phyloP scores from a whole-genome alignment of 306 rosid species.

The Ziziphus jujuba region DNA sequence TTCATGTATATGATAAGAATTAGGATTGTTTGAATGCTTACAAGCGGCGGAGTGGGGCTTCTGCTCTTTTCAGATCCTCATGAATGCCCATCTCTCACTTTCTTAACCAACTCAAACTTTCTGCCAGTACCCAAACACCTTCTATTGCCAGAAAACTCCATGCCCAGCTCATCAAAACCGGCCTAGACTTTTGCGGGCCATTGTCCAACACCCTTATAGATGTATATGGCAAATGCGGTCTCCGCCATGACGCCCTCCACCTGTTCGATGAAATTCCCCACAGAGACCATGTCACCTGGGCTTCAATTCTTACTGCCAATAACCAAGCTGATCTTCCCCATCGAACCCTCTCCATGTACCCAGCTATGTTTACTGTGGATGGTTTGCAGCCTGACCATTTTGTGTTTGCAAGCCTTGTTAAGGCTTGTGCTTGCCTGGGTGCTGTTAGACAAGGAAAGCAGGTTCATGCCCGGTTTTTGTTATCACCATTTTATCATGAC shows the following conservation, averaged over 20 bases:
- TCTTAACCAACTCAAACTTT: conserved; percentile 55
- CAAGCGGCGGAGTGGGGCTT: too few relatives aligned
- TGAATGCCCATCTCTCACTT: conserved; percentile 27
- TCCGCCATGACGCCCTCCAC: conserved; percentile 47
- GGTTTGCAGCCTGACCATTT: conserved; percentile 68
- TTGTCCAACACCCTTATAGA: conserved; percentile 66
- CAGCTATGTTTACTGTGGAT: conserved; percentile 33
- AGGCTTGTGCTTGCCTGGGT: conserved; percentile 60
- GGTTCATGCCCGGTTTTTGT: conserved; percentile 61
- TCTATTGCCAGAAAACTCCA: conserved; percentile 46
- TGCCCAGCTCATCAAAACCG: conserved; percentile 60
- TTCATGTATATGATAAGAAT: too few relatives aligned
- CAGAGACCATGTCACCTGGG: conserved; percentile 68
- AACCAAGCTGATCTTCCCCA: conserved; percentile 59
- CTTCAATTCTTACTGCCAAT: conserved; percentile 73
- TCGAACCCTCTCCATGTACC: conserved; percentile 44
- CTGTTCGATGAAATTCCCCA: conserved; percentile 70
- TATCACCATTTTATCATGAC: conserved; percentile 51
- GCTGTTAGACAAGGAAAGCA: conserved; percentile 54
- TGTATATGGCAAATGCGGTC: conserved; percentile 58
- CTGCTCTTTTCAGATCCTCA: too few relatives aligned
- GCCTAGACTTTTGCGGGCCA: conserved; percentile 38
- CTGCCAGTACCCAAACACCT: conserved; percentile 35
- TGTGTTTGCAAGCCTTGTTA: conserved; percentile 66
- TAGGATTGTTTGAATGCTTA: too few relatives aligned